These are phyloP conservation scores for Planoprotostelium fungivorum DNA, from an alignment of 78 protist species.

Conservation along the genomic window DNA sequence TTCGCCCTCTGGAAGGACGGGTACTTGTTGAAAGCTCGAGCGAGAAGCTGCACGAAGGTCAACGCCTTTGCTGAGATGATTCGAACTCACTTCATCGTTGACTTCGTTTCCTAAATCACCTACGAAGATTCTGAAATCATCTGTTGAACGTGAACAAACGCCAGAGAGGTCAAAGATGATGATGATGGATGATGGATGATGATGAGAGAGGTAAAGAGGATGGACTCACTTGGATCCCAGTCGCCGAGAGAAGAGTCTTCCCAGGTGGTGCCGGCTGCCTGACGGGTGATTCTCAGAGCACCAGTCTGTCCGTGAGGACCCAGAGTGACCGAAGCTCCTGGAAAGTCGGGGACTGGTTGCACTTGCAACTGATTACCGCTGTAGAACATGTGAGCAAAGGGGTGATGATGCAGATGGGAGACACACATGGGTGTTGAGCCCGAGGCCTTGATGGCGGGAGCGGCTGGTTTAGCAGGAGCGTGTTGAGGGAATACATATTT, in stretches of 20 bases:
- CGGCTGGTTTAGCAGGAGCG: not conserved
- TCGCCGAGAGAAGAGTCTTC: conserved; percentile 64
- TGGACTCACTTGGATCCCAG: conserved; percentile 60
- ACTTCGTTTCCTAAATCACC: conserved; percentile 83
- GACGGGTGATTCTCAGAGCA: not conserved
- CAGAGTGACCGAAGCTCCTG: not conserved
- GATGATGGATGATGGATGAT: too few relatives aligned
- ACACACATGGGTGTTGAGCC: not conserved
- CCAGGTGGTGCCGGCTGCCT: conserved; percentile 66
- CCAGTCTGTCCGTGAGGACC: not conserved
- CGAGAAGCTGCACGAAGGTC: conserved; percentile 8
- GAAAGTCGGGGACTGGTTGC: not conserved
- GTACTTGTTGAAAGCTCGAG: conserved; percentile 47
- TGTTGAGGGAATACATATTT: not conserved
- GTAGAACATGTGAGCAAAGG: not conserved
- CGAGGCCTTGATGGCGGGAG: not conserved
- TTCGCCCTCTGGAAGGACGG: conserved; percentile 70
- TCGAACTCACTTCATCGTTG: conserved; percentile 29
- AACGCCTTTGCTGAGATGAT: not conserved
- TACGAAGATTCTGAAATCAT: conserved; percentile 72
- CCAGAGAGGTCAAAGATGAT: not conserved
- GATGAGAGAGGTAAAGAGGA: too few relatives aligned
- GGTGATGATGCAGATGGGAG: not conserved
- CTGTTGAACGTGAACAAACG: too few relatives aligned
- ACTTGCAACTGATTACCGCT: not conserved